Base-by-base conservation (phyloP, 2,329 filamentous ascomycete species). In the Pezicula radicicola region DNA sequence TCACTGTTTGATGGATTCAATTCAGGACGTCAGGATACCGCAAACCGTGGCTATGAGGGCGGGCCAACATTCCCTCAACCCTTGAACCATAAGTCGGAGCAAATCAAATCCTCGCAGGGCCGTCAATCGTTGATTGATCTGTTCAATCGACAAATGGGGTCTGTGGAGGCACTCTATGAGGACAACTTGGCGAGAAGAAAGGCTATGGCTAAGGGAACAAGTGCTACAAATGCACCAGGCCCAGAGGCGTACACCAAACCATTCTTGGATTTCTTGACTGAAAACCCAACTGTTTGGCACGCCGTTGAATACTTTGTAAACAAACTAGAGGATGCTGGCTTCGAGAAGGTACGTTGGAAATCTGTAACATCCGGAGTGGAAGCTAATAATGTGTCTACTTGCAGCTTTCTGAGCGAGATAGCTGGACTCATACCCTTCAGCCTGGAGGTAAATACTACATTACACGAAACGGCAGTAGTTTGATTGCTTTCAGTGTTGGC, bases 271-370 rank as follows among this genome's bases (percentile, higher is more conserved):
- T 97, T 97, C 67, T 81, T 97, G 74, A 88, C 85, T 42, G 80
- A 88, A 56, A 96, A 97, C 66, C 94, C 94, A 0, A 97, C 94
- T 8, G 83, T 97, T 44, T 99, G 96, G 70, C 94, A 99, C 65
- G 84, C 90, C 1, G 91, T 97, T 27, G 81, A 84, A 52, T 83
- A 90, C 61, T 90, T 96, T 67, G 84, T 87, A 63, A 75, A 78
- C 52, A 85, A 91, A 63, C 79, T 97, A 45, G 76, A 80, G 56
- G 78, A 82, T 37, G 76, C 83, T 36, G 93, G 91, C 42, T 99
- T 89, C 71, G 80, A 78, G 54, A 85, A 84, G 72, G 84, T 90
- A 58, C 51, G 73, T 65, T 50, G 48, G n/a, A 28, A 18, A 28
- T 33, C n/a, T 46, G 8, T 37, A 2, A 21, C 4, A 33, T 15